These are phyloP conservation scores for Ammopiptanthus mongolicus DNA, from an alignment of 306 rosid species.

Conservation along the genomic window DNA sequence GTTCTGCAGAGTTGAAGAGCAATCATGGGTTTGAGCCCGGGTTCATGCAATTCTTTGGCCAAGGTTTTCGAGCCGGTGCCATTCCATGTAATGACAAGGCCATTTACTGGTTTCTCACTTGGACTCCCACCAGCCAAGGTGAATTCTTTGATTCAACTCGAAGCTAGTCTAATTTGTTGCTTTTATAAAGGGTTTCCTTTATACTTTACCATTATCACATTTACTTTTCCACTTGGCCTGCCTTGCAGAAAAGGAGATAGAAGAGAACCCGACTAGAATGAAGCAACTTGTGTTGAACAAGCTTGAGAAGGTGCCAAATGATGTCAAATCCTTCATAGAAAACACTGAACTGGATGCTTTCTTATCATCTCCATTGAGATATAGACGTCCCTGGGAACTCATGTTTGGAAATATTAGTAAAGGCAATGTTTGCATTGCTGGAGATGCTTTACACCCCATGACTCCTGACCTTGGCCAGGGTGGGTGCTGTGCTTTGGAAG, in stretches of 20 bases:
- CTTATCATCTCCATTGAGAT: conserved; percentile 25
- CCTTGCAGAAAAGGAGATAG: conserved; percentile 31
- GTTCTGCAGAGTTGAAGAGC: conserved; percentile 20
- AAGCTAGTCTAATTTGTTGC: neutral
- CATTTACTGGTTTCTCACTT: conserved; percentile 59
- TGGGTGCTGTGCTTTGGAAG: conserved; percentile 42
- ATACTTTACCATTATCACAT: neutral
- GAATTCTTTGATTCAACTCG: neutral
- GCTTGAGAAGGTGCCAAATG: conserved; percentile 36
- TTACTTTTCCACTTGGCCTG: neutral
- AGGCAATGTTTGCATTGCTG: conserved; percentile 48
- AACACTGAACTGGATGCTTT: conserved; percentile 29
- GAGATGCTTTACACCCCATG: conserved; percentile 53
- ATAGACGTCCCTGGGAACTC: conserved; percentile 50
- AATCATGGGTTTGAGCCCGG: conserved; percentile 35
- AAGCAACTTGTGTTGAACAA: conserved; percentile 36
- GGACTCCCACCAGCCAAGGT: conserved; percentile 61
- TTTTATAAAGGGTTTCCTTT: neutral
- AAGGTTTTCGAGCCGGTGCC: conserved; percentile 51
- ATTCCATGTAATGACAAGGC: conserved; percentile 41
- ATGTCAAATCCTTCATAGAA: conserved; percentile 21
- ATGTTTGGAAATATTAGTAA: conserved; percentile 43
- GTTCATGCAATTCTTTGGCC: conserved; percentile 42
- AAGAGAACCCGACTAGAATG: conserved; percentile 23
- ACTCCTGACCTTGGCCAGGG: conserved; percentile 50